Conservation (phyloP, 2,329 filamentous ascomycete species). For the Cadophora luteo-olivacea region DNA sequence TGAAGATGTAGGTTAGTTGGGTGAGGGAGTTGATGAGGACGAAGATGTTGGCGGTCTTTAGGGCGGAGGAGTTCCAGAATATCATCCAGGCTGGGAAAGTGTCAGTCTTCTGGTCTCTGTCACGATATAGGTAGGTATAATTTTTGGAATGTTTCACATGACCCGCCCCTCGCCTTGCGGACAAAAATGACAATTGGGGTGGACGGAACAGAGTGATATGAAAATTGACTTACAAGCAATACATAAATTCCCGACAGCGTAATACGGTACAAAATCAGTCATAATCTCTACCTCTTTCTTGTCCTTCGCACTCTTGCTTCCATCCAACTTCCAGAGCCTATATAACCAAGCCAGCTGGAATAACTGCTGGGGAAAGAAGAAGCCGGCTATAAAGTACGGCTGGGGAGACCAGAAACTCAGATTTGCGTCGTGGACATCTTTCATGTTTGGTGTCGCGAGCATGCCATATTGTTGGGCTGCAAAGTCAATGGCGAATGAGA, state of each 20-base stretch:
- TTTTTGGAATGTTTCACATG: neutral
- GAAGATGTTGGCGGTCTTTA: constrained; percentile 60
- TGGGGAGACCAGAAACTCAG: constrained; percentile 65
- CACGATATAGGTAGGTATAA: neutral
- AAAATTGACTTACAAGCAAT: constrained; percentile 56
- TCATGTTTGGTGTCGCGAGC: constrained; percentile 62
- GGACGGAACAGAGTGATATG: no score
- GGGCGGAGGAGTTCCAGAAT: constrained; percentile 61
- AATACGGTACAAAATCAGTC: constrained; percentile 60
- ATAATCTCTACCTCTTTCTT: constrained; percentile 54
- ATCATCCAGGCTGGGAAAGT: constrained; percentile 59
- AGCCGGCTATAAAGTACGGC: constrained; percentile 63
- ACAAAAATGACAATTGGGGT: neutral
- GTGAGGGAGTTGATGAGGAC: constrained; percentile 61
- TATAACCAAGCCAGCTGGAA: constrained; percentile 65
- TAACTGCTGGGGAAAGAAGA: constrained; percentile 67
- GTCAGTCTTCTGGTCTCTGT: neutral
- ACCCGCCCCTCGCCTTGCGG: neutral
- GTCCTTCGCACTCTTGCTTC: constrained; percentile 47
- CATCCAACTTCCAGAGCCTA: constrained; percentile 57
- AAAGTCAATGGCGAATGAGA: constrained; percentile 62
- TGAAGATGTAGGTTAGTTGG: constrained; percentile 61
- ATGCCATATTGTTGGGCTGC: constrained; percentile 65
- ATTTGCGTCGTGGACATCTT: constrained; percentile 63
- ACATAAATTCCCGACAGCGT: constrained; percentile 62